Conservation (phyloP, 208 protist species). For the Porcisia hertigi region DNA sequence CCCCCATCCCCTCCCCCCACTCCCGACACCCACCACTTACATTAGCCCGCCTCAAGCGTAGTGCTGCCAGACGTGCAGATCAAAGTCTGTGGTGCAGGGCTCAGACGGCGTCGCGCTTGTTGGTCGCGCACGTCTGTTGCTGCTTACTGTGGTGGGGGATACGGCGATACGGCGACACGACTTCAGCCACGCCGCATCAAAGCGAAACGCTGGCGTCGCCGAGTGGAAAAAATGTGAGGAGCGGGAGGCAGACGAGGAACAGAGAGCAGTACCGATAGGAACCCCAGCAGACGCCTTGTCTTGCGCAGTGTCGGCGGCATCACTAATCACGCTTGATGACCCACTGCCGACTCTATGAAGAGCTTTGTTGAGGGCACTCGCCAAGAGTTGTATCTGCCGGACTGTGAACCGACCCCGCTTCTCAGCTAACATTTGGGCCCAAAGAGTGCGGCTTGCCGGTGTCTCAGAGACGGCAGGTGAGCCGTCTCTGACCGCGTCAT, state of each 20-base stretch:
- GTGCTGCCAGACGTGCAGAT: slow-evolving; percentile 31
- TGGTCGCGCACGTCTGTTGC: not conserved
- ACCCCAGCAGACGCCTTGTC: not conserved
- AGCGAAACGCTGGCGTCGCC: not conserved
- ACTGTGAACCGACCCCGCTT: slow-evolving; percentile 26
- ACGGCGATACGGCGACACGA: slow-evolving; percentile 11
- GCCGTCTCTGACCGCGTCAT: not conserved
- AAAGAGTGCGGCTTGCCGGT: not conserved
- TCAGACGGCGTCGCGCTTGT: not conserved
- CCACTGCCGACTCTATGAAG: not conserved
- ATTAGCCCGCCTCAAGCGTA: slow-evolving; percentile 1
- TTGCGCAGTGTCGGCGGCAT: not conserved
- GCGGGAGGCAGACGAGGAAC: not conserved
- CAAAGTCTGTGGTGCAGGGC: not conserved
- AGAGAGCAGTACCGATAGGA: not conserved
- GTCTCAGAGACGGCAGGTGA: not conserved
- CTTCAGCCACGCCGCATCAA: slow-evolving; percentile 25
- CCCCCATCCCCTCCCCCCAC: not conserved
- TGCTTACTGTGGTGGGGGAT: too few relatives aligned
- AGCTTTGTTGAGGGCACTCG: slow-evolving; percentile 1
- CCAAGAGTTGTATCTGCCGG: slow-evolving; percentile 18
- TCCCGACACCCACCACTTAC: too few relatives aligned
- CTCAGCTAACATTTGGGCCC: slow-evolving; percentile 4
- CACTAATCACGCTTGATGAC: not conserved
- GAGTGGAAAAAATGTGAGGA: not conserved